A percentile compares a stretch with the other conserved stretches of the same genome.
These are phyloP conservation scores for Solanum pimpinellifolium DNA, from an alignment of 257 asterid genomes.

Conservation along the genomic window DNA sequence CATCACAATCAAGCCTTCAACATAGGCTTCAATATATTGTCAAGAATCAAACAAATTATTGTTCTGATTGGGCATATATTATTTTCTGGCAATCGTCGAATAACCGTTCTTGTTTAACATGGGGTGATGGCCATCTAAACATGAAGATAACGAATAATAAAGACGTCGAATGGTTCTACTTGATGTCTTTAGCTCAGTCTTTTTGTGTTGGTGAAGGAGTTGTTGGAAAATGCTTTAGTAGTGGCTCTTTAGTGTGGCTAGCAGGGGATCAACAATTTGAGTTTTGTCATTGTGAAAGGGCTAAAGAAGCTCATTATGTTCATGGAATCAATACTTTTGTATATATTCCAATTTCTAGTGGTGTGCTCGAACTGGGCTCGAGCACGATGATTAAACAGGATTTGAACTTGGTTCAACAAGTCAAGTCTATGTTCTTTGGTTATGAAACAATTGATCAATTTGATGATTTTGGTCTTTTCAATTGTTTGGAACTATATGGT, in stretches of 20 bases:
- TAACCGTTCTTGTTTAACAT: background rate
- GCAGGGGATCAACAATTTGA: constrained; percentile 47
- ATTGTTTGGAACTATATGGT: background rate
- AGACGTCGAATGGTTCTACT: constrained; percentile 80
- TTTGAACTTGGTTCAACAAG: constrained; percentile 43
- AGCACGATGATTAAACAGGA: constrained; percentile 26
- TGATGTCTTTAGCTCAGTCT: constrained; percentile 54
- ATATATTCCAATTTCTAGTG: constrained; percentile 42
- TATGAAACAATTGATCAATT: background rate
- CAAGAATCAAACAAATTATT: background rate
- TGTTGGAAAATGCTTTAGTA: constrained; percentile 44
- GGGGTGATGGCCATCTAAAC: background rate
- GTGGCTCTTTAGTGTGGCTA: constrained; percentile 58
- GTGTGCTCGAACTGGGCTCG: constrained; percentile 67
- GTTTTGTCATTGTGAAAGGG: constrained; percentile 49
- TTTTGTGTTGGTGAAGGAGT: constrained; percentile 38
- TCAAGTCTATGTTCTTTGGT: constrained; percentile 25
- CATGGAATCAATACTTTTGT: constrained; percentile 62
- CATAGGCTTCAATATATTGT: background rate
- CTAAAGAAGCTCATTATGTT: constrained; percentile 46
- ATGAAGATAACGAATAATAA: background rate
- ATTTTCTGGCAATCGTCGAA: background rate
- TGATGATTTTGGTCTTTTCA: background rate
- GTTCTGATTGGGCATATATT: background rate
- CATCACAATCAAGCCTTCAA: background rate